phyloP scores from a whole-genome alignment of 352 stramenopile species.

The Aphanomyces astaci region DNA sequence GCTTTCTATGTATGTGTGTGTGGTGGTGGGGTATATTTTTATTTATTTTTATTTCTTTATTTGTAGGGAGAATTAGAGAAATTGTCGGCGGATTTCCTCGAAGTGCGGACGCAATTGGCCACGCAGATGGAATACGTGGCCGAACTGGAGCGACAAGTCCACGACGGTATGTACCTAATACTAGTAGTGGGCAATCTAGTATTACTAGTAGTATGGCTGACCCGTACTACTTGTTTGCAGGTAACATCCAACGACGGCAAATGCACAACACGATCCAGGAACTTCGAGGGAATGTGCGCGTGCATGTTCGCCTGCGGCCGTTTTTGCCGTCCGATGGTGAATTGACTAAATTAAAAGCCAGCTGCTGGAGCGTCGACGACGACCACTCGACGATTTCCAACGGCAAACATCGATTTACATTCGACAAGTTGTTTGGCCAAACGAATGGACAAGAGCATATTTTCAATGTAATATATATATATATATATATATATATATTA shows the following conservation, averaged over 20 bases:
- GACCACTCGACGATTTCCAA: constrained; percentile 61
- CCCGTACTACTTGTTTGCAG: no score
- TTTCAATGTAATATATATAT: constrained; percentile 56
- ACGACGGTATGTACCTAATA: constrained; percentile 29
- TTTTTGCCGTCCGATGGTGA: constrained; percentile 81
- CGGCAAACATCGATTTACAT: constrained; percentile 87
- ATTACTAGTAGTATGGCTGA: not conserved
- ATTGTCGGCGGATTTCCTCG: constrained; percentile 60
- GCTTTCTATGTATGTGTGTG: no score
- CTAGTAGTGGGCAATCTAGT: not conserved
- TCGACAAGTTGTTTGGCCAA: constrained; percentile 97
- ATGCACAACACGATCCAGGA: constrained; percentile 99
- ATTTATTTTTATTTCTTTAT: no score
- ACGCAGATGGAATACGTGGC: constrained; percentile 53
- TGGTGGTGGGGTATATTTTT: no score
- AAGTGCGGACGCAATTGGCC: constrained; percentile 51
- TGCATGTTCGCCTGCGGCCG: constrained; percentile 92
- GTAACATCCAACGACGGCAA: constrained; percentile 79
- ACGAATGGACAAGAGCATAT: constrained; percentile 92
- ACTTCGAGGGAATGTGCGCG: constrained; percentile 97
- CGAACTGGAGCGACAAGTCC: constrained; percentile 54
- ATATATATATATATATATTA: no score
- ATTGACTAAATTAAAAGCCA: constrained; percentile 31
- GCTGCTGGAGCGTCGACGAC: constrained; percentile 14
- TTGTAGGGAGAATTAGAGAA: constrained; percentile 36